A percentile compares a stretch with the other conserved stretches of the same genome.
phyloP scores from a whole-genome alignment of 2,329 filamentous ascomycete genomes.

The Aspergillus fischeri region DNA sequence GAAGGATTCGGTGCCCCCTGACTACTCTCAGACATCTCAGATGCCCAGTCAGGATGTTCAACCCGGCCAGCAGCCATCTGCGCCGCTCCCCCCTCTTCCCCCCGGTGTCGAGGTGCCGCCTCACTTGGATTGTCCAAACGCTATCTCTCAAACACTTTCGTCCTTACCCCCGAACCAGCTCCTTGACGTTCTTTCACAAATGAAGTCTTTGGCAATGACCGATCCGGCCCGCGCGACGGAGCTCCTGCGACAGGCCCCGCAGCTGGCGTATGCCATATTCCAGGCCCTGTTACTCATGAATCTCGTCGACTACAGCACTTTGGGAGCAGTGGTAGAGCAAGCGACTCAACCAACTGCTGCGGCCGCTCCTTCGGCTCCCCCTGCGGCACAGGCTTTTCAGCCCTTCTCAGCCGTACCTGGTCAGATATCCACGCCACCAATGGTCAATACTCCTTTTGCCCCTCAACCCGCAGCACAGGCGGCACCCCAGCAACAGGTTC shows the following conservation, averaged over 20 bases:
- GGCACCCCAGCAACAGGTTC: slow-evolving; percentile 42
- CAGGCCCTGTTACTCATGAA: slow-evolving; percentile 90
- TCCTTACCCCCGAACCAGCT: slow-evolving; percentile 83
- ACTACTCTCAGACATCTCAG: slow-evolving; percentile 44
- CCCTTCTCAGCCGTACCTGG: slow-evolving; percentile 36
- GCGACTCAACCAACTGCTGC: slow-evolving; percentile 41
- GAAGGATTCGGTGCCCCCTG: slow-evolving; percentile 57
- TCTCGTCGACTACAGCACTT: slow-evolving; percentile 78
- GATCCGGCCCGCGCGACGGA: slow-evolving; percentile 83
- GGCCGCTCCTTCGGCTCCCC: slow-evolving; percentile 27
- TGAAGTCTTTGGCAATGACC: slow-evolving; percentile 81
- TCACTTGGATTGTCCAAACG: slow-evolving; percentile 78
- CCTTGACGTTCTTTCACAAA: slow-evolving; percentile 87
- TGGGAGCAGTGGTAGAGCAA: slow-evolving; percentile 74
- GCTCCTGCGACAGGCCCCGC: slow-evolving; percentile 81
- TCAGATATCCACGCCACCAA: slow-evolving; percentile 52
- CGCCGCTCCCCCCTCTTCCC: slow-evolving; percentile 71
- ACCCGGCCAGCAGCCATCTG: slow-evolving; percentile 43
- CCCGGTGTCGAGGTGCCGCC: slow-evolving; percentile 78
- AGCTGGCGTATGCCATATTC: slow-evolving; percentile 92
- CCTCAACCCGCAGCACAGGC: slow-evolving; percentile 44
- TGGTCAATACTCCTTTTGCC: slow-evolving; percentile 38
- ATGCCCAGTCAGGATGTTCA: slow-evolving; percentile 34
- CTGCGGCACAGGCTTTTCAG: slow-evolving; percentile 36
- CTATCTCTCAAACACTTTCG: slow-evolving; percentile 85